Conservation (phyloP, 2,329 filamentous ascomycete species). For the Xylaria sp. region DNA sequence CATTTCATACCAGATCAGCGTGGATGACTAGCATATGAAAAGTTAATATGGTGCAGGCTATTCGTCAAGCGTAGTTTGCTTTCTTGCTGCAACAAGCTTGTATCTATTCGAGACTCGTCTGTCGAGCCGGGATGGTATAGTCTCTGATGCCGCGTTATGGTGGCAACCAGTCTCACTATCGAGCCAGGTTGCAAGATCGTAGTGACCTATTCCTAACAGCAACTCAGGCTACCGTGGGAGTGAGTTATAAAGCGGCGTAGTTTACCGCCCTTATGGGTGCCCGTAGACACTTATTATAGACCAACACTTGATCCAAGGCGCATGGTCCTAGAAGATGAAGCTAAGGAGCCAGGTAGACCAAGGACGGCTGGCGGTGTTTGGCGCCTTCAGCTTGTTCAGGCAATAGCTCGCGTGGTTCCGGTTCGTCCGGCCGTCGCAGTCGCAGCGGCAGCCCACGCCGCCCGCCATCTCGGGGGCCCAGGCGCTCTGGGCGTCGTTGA, state of each 20-base stretch:
- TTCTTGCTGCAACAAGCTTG: neutral
- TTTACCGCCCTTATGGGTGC: too few species aligned
- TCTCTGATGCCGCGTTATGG: neutral
- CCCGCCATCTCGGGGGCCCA: conserved; percentile 39
- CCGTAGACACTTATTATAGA: neutral
- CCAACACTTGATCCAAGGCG: neutral
- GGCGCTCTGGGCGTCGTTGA: conserved; percentile 31
- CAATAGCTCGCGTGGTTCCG: conserved; percentile 43
- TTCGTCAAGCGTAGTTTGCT: neutral
- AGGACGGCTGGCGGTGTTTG: conserved; percentile 38
- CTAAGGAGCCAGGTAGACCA: conserved; percentile 38
- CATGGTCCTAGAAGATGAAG: conserved; percentile 26
- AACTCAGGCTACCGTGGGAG: too few species aligned
- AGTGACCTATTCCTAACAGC: too few species aligned
- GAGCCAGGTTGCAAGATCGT: too few species aligned
- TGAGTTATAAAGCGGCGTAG: too few species aligned
- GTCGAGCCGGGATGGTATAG: neutral
- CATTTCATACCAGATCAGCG: neutral
- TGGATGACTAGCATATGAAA: neutral
- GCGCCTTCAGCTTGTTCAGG: conserved; percentile 42
- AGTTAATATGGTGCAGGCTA: neutral
- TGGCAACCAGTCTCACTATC: neutral
- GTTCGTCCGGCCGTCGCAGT: conserved; percentile 41
- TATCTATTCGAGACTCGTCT: neutral
- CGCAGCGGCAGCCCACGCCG: conserved; percentile 47